Evolutionary conservation across 2,329 filamentous ascomycete species (phyloP), one percentile per base, ranked within the genome.

Genomic region (Fusarium verrucosum): DNA sequence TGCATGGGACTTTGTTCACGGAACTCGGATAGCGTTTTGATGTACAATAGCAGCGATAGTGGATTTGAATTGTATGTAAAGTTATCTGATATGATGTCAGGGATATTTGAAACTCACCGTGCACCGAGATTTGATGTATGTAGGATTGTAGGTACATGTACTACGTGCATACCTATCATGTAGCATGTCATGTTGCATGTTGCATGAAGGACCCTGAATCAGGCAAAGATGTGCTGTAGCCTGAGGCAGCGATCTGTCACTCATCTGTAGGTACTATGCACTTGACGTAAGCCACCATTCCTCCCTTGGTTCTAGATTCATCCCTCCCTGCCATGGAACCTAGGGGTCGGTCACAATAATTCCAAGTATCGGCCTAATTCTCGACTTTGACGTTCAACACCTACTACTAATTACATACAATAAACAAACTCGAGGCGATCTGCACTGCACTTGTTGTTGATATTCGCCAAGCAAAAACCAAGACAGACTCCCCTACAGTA

Each of bases 281-380:
- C 35, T 60, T 57, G 49, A 66, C 62, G 62, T 57, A 61, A 65
- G 62, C 62, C 50, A 61, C 45, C 50, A 61, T 62, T 62, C 56
- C 38, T 62, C 19, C 49, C 4, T 3, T 9, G 16, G 28, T 62
- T 44, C 43, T 22, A 45, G 26, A 22, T 35, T 42, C 30, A 30
- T 7, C 8, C 28, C 28, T n/a, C n/a, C n/a, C n/a, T n/a, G n/a
- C n/a, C n/a, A n/a, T n/a, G n/a, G n/a, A 30, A 30, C 30, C 4
- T 35, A 62, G 50, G 57, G 56, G 42, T 37, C 57, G 62, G 3
- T n/a, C n/a, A n/a, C n/a, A n/a, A n/a, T 32, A 4, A 32, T 36
- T 43, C 8, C 10, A 25, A 17, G 8, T 7, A 23, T 43, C 20
- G 40, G 42, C 41, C 37, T 30, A 37, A 42, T 36, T 30, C 40